These are phyloP conservation scores for Boeremia exigua DNA, from an alignment of 2,329 filamentous ascomycete genomes.

Conservation along the genomic window DNA sequence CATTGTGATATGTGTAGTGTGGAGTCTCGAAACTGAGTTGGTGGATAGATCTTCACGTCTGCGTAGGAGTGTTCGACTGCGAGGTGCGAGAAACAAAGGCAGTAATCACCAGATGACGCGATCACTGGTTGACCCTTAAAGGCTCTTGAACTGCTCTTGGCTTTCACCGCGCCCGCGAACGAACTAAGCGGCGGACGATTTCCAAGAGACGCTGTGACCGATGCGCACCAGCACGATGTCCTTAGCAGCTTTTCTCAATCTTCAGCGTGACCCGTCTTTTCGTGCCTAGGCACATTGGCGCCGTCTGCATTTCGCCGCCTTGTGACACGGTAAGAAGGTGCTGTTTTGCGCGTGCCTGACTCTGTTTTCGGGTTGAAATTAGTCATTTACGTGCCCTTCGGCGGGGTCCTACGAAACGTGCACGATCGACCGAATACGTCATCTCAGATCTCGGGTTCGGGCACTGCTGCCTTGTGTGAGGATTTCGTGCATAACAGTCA, in stretches of 20 bases:
- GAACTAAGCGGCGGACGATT: constrained; percentile 20
- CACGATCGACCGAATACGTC: constrained; percentile 13
- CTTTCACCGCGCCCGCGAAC: constrained; percentile 17
- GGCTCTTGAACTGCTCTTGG: constrained; percentile 19
- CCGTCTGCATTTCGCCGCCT: constrained; percentile 21
- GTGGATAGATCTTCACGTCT: background rate
- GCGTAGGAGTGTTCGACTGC: background rate
- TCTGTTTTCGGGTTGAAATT: constrained; percentile 31
- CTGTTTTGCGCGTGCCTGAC: constrained; percentile 28
- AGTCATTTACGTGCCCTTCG: constrained; percentile 31
- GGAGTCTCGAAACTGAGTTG: background rate
- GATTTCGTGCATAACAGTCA: background rate
- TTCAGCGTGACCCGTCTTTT: constrained; percentile 35
- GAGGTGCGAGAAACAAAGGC: constrained; percentile 5
- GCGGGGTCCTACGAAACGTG: constrained; percentile 22
- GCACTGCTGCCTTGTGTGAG: constrained; percentile 1
- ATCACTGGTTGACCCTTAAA: constrained; percentile 15
- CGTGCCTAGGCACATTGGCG: constrained; percentile 32
- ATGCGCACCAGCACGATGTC: constrained; percentile 9
- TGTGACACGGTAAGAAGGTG: constrained; percentile 5
- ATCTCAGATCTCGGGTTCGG: constrained; percentile 3
- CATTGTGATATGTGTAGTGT: constrained; percentile 20
- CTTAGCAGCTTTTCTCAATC: constrained; percentile 26
- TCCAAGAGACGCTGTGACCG: constrained; percentile 15
- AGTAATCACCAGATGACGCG: constrained; percentile 11